phyloP scores from a whole-genome alignment of 305 asterid species.

The Fraxinus latifolia region DNA sequence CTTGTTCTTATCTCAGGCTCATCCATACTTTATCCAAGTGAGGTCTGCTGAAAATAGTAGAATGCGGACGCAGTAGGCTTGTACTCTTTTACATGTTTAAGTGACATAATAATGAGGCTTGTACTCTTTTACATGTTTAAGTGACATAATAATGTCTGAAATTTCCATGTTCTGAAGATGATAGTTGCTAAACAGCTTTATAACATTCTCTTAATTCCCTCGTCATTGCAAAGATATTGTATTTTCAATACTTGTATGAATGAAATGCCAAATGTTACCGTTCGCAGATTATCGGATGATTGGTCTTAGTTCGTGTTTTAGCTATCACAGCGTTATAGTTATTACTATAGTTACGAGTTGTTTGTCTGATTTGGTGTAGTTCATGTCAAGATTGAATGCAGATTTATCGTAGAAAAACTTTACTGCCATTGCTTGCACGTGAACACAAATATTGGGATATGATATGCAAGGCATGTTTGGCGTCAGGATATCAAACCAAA shows the following conservation, averaged over 20 bases:
- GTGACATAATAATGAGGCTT: not conserved
- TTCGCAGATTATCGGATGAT: not conserved
- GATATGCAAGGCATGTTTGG: not conserved
- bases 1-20: not conserved
- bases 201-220: not conserved
- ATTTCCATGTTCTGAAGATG: not conserved
- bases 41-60: not conserved
- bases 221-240: not conserved
- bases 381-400: not conserved
- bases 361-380: not conserved
- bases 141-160: not conserved
- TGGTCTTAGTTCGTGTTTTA: not conserved
- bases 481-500: not conserved
- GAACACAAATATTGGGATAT: not conserved
- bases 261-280: not conserved
- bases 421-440: not conserved
- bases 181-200: not conserved
- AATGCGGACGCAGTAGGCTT: not conserved
- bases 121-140: not conserved
- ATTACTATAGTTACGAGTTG: not conserved
- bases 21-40: not conserved
- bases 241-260: not conserved
- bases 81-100: not conserved
- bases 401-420: not conserved
- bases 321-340: not conserved